Evolutionary conservation across 108 stramenopile species (phyloP).

Genomic region (Licmophora abbreviata): DNA sequence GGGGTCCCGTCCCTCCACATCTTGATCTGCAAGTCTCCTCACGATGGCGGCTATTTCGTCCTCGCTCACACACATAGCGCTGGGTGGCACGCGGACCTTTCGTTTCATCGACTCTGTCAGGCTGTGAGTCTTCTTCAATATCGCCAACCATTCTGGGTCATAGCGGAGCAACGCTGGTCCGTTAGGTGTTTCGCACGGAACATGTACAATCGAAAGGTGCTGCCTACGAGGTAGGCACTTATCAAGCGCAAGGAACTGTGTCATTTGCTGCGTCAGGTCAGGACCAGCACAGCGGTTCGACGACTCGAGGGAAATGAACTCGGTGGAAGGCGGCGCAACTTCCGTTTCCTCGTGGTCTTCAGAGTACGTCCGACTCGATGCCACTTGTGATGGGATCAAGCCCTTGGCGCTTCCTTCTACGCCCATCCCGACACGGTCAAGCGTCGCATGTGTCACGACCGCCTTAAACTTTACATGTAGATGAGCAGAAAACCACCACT

Average conservation of each 20-base stretch:
- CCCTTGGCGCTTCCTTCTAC: too few relatives aligned
- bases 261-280: slow-evolving; percentile 71
- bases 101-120: slow-evolving; percentile 26
- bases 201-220: slow-evolving; percentile 79
- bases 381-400: slow-evolving; percentile 23
- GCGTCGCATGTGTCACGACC: slow-evolving; percentile 50
- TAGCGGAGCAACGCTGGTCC: slow-evolving; percentile 49
- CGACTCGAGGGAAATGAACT: slow-evolving; percentile 50
- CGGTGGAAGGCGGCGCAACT: slow-evolving; percentile 10
- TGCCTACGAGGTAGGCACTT: slow-evolving; percentile 93
- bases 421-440: background rate
- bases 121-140: slow-evolving; percentile 66
- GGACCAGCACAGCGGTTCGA: slow-evolving; percentile 24
- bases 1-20: background rate
- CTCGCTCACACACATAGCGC: slow-evolving; percentile 14
- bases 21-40: slow-evolving; percentile 12
- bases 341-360: background rate
- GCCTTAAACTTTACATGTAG: slow-evolving; percentile 96
- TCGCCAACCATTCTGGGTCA: slow-evolving; percentile 80
- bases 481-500: slow-evolving; percentile 96
- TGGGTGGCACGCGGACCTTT: slow-evolving; percentile 19
- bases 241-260: slow-evolving; percentile 94
- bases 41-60: slow-evolving; percentile 37
- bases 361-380: background rate
- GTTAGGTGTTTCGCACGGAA: slow-evolving; percentile 15